Base-by-base conservation (phyloP, 306 rosid genomes). In the Vicia faba region DNA sequence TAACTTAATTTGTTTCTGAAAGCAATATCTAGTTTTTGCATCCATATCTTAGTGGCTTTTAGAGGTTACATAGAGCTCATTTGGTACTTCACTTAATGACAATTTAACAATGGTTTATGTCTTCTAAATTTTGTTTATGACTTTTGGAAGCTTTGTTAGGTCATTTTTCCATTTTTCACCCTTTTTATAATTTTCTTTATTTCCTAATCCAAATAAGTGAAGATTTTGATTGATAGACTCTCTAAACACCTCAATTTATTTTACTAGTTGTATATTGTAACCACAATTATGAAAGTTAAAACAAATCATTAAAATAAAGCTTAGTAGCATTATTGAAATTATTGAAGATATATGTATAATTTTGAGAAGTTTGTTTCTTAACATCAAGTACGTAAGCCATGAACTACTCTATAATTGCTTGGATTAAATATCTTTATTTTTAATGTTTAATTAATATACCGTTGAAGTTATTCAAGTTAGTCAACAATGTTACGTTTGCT, bases 131-230 rank as follows among this genome's bases (percentile, higher is more conserved):
- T 67, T 48, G 68, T 19, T 68, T 68, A 64, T 73, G 82, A 62
- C 85, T 77, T 59, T 81, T 77, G 77, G 85, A 33, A 64, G 66
- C 63, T 56, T 20, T 44, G 26, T 77, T 69, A 69, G 77, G 82
- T 61, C 71, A 41, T 63, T 39, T 72, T 14, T 19, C 1, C 3
- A 2, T 6, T 2, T 44, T 46, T 8, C 11, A 68, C 3, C n/a
- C 0, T 3, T 25, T 2, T 45, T 58, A 23, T 2, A 18, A 19
- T 49, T 49, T 39, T 44, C 2, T 35, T 46, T 13, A 64, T 66
- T 71, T 48, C 65, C 23, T 35, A 40, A 71, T 68, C 38, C 36
- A 73, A 68, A 11, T 49, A 25, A 73, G 14, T 49, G 53, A 58
- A 65, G 50, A 14, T 10, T 57, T 44, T 72, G 62, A 55, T 53